A percentile compares a stretch with the other conserved stretches of the same genome.
Conservation (phyloP, 225 moss, liverwort and hornwort genomes). For the Pseudisothecium myosuroides region DNA sequence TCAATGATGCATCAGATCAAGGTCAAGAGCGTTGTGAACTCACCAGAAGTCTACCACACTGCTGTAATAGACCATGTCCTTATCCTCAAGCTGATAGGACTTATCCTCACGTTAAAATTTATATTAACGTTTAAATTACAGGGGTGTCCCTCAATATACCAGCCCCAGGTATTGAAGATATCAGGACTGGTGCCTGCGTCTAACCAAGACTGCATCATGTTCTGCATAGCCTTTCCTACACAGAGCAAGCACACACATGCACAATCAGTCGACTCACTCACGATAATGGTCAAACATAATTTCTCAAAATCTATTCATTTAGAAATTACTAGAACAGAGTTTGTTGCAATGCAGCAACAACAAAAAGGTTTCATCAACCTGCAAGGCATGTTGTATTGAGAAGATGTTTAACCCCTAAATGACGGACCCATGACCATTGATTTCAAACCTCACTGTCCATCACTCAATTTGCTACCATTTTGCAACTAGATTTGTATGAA, state of each 20-base stretch:
- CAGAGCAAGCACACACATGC: not conserved
- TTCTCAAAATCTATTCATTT: not conserved
- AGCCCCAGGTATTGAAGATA: not conserved
- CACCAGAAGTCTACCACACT: not conserved
- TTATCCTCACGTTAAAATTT: no score
- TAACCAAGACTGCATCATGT: not conserved
- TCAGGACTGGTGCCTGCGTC: not conserved
- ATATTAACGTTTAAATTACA: no score
- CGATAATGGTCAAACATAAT: not conserved
- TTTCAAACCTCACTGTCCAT: no score
- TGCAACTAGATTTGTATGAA: no score
- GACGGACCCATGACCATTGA: no score
- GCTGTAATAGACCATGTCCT: accelerated
- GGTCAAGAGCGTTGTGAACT: not conserved
- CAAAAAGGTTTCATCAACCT: not conserved
- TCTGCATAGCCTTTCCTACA: not conserved
- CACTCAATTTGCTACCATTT: no score
- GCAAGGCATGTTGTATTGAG: not conserved
- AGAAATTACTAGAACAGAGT: not conserved
- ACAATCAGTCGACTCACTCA: not conserved
- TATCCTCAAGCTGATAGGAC: not conserved
- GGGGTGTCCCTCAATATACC: not conserved
- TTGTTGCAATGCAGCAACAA: not conserved
- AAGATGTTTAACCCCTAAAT: no score
- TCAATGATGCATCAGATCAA: not conserved